Conservation (phyloP, 805 yeast genomes). For the Ogataea ramenticola region DNA sequence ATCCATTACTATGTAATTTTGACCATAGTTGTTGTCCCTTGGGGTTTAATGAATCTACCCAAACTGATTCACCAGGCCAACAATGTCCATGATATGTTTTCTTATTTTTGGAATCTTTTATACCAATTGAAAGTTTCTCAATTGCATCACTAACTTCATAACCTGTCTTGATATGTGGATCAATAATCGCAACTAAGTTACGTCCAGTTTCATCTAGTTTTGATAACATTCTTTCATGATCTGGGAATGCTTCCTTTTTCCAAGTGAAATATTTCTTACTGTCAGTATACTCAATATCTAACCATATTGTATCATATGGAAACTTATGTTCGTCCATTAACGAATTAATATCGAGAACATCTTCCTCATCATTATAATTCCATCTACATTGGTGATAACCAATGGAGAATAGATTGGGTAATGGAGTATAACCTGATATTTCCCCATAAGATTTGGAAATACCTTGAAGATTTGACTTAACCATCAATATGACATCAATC, state of each 20-base stretch:
- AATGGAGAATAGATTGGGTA: slow-evolving; percentile 73
- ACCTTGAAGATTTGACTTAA: slow-evolving; percentile 42
- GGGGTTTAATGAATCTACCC: slow-evolving; percentile 85
- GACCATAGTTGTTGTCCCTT: slow-evolving; percentile 54
- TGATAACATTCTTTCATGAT: slow-evolving; percentile 61
- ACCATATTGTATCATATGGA: slow-evolving; percentile 91
- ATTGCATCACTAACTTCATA: slow-evolving; percentile 58
- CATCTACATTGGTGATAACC: slow-evolving; percentile 97
- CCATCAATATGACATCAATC: slow-evolving; percentile 68
- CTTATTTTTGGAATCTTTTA: slow-evolving; percentile 33
- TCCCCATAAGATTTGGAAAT: slow-evolving; percentile 56
- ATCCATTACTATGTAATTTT: slow-evolving; percentile 39
- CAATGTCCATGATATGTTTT: slow-evolving; percentile 72
- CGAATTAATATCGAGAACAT: slow-evolving; percentile 64
- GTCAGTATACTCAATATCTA: slow-evolving; percentile 89
- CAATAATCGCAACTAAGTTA: slow-evolving; percentile 76
- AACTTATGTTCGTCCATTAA: slow-evolving; percentile 67
- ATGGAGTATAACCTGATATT: slow-evolving; percentile 62
- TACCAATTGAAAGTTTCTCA: slow-evolving; percentile 35
- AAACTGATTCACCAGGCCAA: slow-evolving; percentile 95
- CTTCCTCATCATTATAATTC: slow-evolving; percentile 89
- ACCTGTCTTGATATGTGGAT: slow-evolving; percentile 79
- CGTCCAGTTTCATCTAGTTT: slow-evolving; percentile 67
- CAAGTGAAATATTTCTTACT: slow-evolving; percentile 87
- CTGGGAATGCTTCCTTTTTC: slow-evolving; percentile 67